Conservation (phyloP, 305 asterid species). For the Fraxinus platypoda region DNA sequence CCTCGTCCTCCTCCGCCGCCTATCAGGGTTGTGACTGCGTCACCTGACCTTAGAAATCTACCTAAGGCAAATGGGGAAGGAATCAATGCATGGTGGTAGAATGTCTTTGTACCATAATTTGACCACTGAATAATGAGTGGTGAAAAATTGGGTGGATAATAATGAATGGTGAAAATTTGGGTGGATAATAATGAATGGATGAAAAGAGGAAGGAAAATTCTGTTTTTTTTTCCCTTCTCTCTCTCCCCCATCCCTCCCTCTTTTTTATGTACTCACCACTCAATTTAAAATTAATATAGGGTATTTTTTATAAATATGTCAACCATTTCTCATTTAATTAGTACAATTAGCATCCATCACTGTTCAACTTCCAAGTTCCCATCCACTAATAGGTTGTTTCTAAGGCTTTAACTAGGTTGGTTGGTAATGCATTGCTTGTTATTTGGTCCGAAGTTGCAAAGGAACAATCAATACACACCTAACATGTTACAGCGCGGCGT, state of each 20-base stretch:
- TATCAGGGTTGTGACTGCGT: slow-evolving; percentile 22
- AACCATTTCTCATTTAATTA: not conserved
- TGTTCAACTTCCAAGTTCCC: not conserved
- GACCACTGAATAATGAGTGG: not conserved
- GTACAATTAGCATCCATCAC: not conserved
- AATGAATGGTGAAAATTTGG: not conserved
- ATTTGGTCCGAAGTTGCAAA: not conserved
- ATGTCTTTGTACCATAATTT: not conserved
- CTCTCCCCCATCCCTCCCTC: too few species aligned
- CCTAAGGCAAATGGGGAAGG: not conserved
- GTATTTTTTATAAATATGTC: too few species aligned
- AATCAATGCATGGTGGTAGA: not conserved
- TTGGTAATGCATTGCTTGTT: not conserved
- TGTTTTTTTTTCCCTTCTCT: rapidly evolving
- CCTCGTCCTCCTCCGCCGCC: slow-evolving; percentile 35
- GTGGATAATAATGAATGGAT: not conserved
- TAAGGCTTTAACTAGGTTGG: not conserved
- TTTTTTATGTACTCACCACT: not conserved
- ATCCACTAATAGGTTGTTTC: not conserved
- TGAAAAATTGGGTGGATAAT: not conserved
- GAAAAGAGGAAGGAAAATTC: not conserved
- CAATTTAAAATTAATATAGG: too few species aligned
- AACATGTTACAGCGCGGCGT: too few species aligned
- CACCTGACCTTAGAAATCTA: slow-evolving; percentile 9
- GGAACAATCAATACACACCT: not conserved